Evolutionary conservation across 768 basidiomycete genomes (phyloP).

Genomic region (Pisolithus sp.): DNA sequence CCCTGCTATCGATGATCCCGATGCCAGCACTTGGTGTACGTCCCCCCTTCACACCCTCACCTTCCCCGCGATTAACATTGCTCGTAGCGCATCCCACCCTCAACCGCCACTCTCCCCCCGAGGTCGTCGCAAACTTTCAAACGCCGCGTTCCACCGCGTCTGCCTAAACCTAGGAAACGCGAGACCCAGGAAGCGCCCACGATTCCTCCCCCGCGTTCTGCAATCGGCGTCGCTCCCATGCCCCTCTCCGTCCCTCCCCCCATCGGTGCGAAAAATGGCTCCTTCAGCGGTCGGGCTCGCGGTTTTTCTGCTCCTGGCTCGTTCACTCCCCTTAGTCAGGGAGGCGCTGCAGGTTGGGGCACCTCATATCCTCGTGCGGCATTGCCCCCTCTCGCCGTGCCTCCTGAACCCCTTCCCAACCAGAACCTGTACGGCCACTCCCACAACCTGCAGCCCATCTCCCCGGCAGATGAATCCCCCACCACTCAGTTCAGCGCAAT

Average conservation of each 20-base stretch:
- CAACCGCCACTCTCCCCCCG: conserved; percentile 83
- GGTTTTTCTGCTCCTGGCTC: conserved; percentile 83
- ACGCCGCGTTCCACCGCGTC: conserved; percentile 88
- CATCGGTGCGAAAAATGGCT: conserved; percentile 26
- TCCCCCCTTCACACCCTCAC: conserved; percentile 20
- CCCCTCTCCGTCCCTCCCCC: conserved; percentile 59
- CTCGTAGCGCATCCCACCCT: conserved; percentile 80
- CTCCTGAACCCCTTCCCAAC: conserved; percentile 62
- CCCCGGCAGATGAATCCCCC: conserved; percentile 65
- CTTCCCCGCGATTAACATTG: conserved; percentile 14
- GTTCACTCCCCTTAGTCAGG: conserved; percentile 64
- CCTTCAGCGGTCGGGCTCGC: conserved; percentile 55
- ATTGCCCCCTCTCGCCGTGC: conserved; percentile 78
- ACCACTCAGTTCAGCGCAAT: conserved; percentile 40
- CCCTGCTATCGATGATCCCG: conserved; percentile 90
- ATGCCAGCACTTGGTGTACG: conserved; percentile 96
- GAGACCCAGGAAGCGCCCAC: conserved; percentile 61
- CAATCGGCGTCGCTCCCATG: conserved; percentile 62
- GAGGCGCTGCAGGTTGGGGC: conserved; percentile 52
- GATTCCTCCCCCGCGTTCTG: conserved; percentile 72
- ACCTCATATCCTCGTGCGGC: conserved; percentile 53
- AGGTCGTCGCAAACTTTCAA: conserved; percentile 93
- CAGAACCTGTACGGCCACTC: conserved; percentile 57
- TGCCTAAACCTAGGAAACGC: conserved; percentile 81
- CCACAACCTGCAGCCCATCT: conserved; percentile 32